These are phyloP conservation scores for Salicornia ramosissima DNA, from an alignment of 148 eudicot genomes.

Conservation along the genomic window DNA sequence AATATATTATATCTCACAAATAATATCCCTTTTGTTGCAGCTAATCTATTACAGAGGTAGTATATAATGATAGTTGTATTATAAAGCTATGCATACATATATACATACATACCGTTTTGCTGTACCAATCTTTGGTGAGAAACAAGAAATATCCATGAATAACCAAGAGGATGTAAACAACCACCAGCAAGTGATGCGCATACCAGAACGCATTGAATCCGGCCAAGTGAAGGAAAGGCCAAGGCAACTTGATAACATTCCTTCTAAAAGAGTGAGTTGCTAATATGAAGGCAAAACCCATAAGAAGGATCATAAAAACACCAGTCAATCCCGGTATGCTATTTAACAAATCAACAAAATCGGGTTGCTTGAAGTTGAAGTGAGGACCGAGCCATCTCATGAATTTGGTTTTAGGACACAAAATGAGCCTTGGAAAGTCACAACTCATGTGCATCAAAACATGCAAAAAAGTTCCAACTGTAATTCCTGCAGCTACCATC, in stretches of 20 bases:
- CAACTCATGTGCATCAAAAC: conserved; percentile 52
- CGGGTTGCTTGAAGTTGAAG: conserved; percentile 56
- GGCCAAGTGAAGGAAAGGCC: conserved; percentile 64
- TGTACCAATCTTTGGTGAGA: conserved; percentile 63
- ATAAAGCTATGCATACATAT: no score
- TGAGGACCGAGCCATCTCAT: conserved; percentile 38
- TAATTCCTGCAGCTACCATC: conserved; percentile 57
- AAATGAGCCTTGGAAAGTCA: conserved; percentile 48
- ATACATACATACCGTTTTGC: conserved; percentile 59
- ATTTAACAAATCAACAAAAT: conserved; percentile 39
- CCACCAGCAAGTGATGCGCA: conserved; percentile 70
- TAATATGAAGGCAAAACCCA: conserved; percentile 67
- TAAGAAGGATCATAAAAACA: conserved; percentile 54
- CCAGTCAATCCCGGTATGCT: conserved; percentile 66
- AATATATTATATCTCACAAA: no score
- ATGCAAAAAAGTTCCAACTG: conserved; percentile 51
- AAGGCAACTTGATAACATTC: conserved; percentile 72
- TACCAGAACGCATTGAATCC: conserved; percentile 97
- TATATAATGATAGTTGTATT: no score
- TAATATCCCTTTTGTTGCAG: no score
- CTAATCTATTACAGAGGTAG: no score
- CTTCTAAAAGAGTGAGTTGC: conserved; percentile 83
- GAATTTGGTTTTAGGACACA: conserved; percentile 42
- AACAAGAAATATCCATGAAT: conserved; percentile 72
- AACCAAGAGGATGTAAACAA: conserved; percentile 61